A percentile compares a stretch with the other conserved stretches of the same genome.
phyloP scores from a whole-genome alignment of 2,329 filamentous ascomycete genomes.

The Coniella vitis region DNA sequence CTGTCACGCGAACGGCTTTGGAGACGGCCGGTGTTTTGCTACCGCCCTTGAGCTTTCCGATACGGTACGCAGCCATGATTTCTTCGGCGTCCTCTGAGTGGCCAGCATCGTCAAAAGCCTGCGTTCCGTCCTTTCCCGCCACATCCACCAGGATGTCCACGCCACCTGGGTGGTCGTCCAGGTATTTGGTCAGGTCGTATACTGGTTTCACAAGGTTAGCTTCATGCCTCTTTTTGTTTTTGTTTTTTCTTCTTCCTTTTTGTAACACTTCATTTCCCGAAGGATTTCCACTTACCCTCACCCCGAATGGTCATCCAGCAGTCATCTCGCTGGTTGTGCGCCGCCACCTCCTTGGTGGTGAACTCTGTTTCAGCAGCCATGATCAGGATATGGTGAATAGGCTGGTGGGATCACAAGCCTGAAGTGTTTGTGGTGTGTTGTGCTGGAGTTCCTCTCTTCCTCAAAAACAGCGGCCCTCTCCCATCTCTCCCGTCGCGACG shows the following conservation, averaged over 20 bases:
- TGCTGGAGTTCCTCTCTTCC: no score
- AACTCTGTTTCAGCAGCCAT: constrained; percentile 21
- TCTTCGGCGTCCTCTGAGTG: constrained; percentile 60
- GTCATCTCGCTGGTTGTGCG: constrained; percentile 41
- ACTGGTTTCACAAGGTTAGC: constrained; percentile 33
- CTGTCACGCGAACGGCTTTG: constrained; percentile 9
- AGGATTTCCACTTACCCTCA: constrained; percentile 35
- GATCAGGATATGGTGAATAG: constrained; percentile 1
- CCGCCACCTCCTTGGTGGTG: constrained; percentile 36
- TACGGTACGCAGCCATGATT: constrained; percentile 30
- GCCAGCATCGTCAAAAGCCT: constrained; percentile 77
- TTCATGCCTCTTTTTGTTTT: background rate
- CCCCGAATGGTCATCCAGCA: constrained; percentile 51
- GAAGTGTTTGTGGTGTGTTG: background rate
- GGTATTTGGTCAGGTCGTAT: constrained; percentile 51
- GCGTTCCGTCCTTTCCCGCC: constrained; percentile 69
- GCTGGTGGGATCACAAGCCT: background rate
- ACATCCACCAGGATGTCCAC: constrained; percentile 72
- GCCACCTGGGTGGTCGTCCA: constrained; percentile 62
- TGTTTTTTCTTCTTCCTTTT: no score
- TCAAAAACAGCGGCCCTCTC: no score
- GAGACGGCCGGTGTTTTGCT: constrained; percentile 1
- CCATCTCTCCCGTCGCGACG: background rate
- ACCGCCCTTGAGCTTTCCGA: constrained; percentile 32
- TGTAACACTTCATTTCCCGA: no score